Base-by-base conservation (phyloP, 164 flowering plant species). In the Macadamia integrifolia region DNA sequence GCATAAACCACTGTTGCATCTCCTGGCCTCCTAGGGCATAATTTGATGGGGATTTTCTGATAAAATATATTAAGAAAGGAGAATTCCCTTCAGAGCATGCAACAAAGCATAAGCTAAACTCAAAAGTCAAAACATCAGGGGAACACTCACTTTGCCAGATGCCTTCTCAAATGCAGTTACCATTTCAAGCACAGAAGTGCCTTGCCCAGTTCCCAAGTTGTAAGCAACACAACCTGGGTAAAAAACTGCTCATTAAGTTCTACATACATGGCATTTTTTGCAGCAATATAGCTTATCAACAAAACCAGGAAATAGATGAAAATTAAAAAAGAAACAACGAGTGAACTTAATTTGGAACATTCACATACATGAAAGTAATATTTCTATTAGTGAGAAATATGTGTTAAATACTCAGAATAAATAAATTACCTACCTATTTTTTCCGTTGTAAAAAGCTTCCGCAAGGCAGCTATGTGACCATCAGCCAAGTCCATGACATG, bases 1-100 rank as follows among this genome's bases (percentile, higher is more conserved):
- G 94, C 94, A 72, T 84, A 89, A 60, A 85, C 88, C 59, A 76
- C 83, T 0, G 84, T 80, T 11, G 90, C 88, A 81, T 89, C 94
- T 65, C 94, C 91, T 11, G 87, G 79, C 56, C 94, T 73, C 64
- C 91, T 80, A 49, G 83, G 81, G 67, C 85, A 83, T 29, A 83
- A 65, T 72, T 75, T 84, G 60, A 80, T 14, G 2, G 89, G 88
- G 61, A 86, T 82, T 80, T 81, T 75, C 84, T 82, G 75, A 8
- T 46, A 46, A 17, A 17, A 53, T n/a, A 12, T 14, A 14, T 53
- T 53, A 11, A 13, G 6, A 14, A 53, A 53, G 57, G n/a, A 53
- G 2, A 53, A 53, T 12, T 53, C 1, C 57, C 3, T 53, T 53
- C 40, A 58, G 29, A 58, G 66, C 17, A 13, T 32, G 23, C 12